phyloP scores from a whole-genome alignment of 2,329 filamentous ascomycete genomes.

The Sarocladium brachiariae region DNA sequence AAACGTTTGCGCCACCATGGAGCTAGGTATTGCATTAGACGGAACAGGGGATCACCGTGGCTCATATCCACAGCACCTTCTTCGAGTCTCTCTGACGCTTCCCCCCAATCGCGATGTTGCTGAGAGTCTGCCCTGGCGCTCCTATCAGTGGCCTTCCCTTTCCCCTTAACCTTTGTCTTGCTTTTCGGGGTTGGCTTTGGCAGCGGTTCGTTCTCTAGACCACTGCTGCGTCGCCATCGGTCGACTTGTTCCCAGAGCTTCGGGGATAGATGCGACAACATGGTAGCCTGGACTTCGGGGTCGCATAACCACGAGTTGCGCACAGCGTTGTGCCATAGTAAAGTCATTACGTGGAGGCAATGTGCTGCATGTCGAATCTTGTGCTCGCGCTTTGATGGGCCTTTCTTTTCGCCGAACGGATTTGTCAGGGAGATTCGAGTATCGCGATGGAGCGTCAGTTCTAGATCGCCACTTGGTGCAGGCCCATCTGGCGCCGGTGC shows the following conservation, averaged over 20 bases:
- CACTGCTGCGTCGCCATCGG: slow-evolving; percentile 64
- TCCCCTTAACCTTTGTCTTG: slow-evolving; percentile 23
- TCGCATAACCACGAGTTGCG: slow-evolving; percentile 83
- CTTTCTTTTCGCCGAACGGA: slow-evolving; percentile 64
- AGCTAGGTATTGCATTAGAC: slow-evolving; percentile 67
- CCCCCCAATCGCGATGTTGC: slow-evolving; percentile 57
- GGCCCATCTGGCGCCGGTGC: slow-evolving; percentile 40
- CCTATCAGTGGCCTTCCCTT: slow-evolving; percentile 30
- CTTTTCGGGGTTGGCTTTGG: slow-evolving; percentile 20
- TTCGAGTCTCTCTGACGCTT: slow-evolving; percentile 61
- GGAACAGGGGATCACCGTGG: slow-evolving; percentile 72
- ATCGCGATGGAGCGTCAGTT: slow-evolving; percentile 61
- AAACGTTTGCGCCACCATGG: slow-evolving; percentile 88
- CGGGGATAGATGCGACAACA: slow-evolving; percentile 66
- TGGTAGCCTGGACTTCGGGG: slow-evolving; percentile 62
- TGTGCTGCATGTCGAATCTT: slow-evolving; percentile 73
- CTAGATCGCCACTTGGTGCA: slow-evolving; percentile 57
- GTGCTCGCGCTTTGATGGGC: slow-evolving; percentile 77
- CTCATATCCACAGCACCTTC: slow-evolving; percentile 69
- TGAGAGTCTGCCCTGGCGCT: slow-evolving; percentile 23
- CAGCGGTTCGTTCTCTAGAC: slow-evolving; percentile 41
- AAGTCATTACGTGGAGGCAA: slow-evolving; percentile 77
- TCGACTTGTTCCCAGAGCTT: slow-evolving; percentile 66
- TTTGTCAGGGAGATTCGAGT: slow-evolving; percentile 55
- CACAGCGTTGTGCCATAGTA: slow-evolving; percentile 85